Percentiles rank a stretch among this genome's conserved stretches.
Conservation (phyloP, 495 filamentous ascomycete species). For the Hypomontagnella submonticulosa region DNA sequence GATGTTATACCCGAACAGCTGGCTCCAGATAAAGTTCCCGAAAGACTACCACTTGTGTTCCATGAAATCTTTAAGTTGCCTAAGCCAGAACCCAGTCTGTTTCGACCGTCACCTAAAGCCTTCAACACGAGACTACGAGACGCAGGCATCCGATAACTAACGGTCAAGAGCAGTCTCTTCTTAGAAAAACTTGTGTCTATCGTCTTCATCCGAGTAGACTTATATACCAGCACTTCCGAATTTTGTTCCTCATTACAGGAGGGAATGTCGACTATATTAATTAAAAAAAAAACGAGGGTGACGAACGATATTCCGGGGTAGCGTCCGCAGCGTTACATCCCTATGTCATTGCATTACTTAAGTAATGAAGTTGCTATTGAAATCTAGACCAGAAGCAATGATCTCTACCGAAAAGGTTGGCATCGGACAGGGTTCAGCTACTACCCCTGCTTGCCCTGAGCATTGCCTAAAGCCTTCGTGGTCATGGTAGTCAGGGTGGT, state of each 20-base stretch:
- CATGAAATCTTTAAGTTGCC: constrained; percentile 22
- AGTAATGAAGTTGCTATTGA: constrained; percentile 11
- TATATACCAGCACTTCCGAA: neutral
- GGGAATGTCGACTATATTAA: neutral
- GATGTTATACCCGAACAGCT: constrained; percentile 13
- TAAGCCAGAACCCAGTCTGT: constrained; percentile 12
- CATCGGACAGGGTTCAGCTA: constrained; percentile 10
- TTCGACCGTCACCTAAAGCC: constrained; percentile 9
- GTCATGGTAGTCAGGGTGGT: neutral
- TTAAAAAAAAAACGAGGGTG: constrained; percentile 13
- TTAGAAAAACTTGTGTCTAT: constrained; percentile 7
- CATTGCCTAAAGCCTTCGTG: constrained; percentile 13
- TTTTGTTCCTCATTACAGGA: neutral
- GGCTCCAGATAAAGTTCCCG: constrained; percentile 34
- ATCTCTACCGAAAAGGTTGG: constrained; percentile 26
- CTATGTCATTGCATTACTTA: constrained; percentile 40
- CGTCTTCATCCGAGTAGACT: neutral
- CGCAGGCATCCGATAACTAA: constrained; percentile 25
- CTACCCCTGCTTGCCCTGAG: constrained; percentile 12
- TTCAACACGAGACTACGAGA: constrained; percentile 18
- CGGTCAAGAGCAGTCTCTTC: constrained; percentile 3
- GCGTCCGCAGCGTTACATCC: constrained; percentile 18
- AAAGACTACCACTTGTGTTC: constrained; percentile 11
- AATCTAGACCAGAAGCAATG: constrained; percentile 30
- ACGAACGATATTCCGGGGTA: constrained; percentile 22